Conservation (phyloP, 2,329 filamentous ascomycete species). For the Beauveria rudraprayagi region DNA sequence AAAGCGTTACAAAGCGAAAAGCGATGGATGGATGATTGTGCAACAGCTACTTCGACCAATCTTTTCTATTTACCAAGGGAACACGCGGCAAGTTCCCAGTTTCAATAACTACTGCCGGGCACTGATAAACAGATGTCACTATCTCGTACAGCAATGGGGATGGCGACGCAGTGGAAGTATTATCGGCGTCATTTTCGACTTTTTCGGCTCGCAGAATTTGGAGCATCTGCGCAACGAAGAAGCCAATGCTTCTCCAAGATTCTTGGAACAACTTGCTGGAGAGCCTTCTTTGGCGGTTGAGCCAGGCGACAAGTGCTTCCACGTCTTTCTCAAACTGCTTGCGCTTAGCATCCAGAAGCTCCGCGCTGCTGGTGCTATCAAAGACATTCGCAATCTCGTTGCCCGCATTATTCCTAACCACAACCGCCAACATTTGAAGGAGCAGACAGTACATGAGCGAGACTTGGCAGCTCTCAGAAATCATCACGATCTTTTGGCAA, state of each 20-base stretch:
- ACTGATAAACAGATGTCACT: constrained; percentile 52
- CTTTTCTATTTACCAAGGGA: constrained; percentile 50
- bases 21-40: constrained; percentile 53
- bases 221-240: constrained; percentile 58
- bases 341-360: constrained; percentile 49
- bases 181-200: constrained; percentile 57
- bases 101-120: constrained; percentile 60
- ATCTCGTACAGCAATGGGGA: constrained; percentile 56
- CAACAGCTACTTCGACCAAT: constrained; percentile 49
- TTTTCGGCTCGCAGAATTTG: constrained; percentile 55
- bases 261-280: constrained; percentile 47
- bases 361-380: constrained; percentile 36
- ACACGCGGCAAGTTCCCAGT: constrained; percentile 46
- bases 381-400: constrained; percentile 54
- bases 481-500: constrained; percentile 60
- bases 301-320: constrained; percentile 54
- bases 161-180: constrained; percentile 52
- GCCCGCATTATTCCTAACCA: constrained; percentile 58
- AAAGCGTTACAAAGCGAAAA: constrained; percentile 20
- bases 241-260: constrained; percentile 50
- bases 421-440: constrained; percentile 54
- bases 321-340: constrained; percentile 58
- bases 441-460: constrained; percentile 49
- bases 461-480: constrained; percentile 59
- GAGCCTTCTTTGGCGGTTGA: constrained; percentile 41